Evolutionary conservation across 257 asterid species (phyloP).

Genomic region (Solanum bukasovii): DNA sequence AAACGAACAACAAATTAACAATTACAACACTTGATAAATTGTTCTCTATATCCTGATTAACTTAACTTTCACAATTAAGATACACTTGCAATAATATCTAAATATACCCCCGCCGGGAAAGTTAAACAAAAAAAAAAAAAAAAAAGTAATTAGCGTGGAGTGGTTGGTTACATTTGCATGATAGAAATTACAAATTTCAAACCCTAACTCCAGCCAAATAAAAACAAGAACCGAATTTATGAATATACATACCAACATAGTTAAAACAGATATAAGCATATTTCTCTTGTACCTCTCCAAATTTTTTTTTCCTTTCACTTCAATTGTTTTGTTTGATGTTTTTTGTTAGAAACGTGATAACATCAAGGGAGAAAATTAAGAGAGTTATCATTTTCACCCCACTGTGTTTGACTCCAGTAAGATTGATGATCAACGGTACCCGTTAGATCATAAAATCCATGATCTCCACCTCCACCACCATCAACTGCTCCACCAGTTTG

Average conservation of each 20-base stretch:
- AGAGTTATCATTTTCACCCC: slow-evolving; percentile 56
- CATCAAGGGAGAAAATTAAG: slow-evolving; percentile 47
- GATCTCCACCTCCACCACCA: slow-evolving; percentile 34
- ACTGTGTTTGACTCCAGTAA: slow-evolving; percentile 66
- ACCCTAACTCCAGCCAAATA: neutral
- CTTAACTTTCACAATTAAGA: neutral
- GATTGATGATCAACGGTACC: slow-evolving; percentile 63
- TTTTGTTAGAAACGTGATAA: slow-evolving; percentile 6
- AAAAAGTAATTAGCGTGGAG: slow-evolving; percentile 3
- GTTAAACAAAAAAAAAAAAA: neutral
- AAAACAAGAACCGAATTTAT: neutral
- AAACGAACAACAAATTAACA: neutral
- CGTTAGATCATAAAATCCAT: slow-evolving; percentile 57
- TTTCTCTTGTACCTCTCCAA: neutral
- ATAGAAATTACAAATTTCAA: neutral
- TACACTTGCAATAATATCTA: slow-evolving; percentile 1
- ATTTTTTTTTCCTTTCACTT: neutral
- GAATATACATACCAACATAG: slow-evolving; percentile 8
- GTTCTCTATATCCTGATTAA: slow-evolving; percentile 1
- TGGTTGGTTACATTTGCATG: neutral
- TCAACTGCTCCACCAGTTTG: slow-evolving; percentile 7
- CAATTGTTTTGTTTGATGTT: neutral
- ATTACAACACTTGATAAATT: neutral
- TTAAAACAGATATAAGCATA: neutral
- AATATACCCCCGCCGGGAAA: neutral